A percentile compares a stretch with the other conserved stretches of the same genome.
Evolutionary conservation across 805 yeast species (phyloP).

Genomic region (Lipomyces chichibuensis): DNA sequence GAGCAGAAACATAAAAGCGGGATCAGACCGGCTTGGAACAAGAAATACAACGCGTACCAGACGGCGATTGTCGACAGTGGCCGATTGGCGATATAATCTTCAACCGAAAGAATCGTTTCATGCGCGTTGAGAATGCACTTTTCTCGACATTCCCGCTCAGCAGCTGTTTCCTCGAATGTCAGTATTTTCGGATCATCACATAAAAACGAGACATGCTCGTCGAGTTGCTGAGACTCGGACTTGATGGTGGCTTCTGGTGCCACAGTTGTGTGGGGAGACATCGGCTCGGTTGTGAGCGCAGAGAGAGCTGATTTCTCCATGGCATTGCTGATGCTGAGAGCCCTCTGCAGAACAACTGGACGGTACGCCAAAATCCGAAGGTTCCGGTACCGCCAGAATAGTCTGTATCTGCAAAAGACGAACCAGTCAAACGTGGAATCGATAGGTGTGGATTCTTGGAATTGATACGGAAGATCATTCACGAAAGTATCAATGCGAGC

Average conservation of each 20-base stretch:
- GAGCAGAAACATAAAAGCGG: slow-evolving; percentile 59
- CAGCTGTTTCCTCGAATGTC: slow-evolving; percentile 38
- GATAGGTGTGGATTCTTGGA: slow-evolving; percentile 49
- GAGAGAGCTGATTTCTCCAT: slow-evolving; percentile 8
- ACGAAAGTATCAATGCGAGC: slow-evolving; percentile 49
- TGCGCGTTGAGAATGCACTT: slow-evolving; percentile 56
- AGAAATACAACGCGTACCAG: slow-evolving; percentile 67
- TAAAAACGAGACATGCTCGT: background rate
- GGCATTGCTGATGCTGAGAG: slow-evolving; percentile 41
- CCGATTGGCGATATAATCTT: slow-evolving; percentile 36
- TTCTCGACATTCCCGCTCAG: slow-evolving; percentile 55
- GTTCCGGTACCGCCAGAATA: slow-evolving; percentile 63
- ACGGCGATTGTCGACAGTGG: slow-evolving; percentile 54
- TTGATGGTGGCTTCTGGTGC: background rate
- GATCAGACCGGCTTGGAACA: slow-evolving; percentile 65
- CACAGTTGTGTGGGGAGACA: background rate
- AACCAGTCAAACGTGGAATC: slow-evolving; percentile 55
- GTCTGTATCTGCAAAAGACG: slow-evolving; percentile 54
- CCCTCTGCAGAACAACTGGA: slow-evolving; percentile 60
- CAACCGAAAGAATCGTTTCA: slow-evolving; percentile 56
- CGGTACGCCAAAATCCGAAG: slow-evolving; percentile 59
- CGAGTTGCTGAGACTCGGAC: background rate
- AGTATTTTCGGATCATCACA: background rate
- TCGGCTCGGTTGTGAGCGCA: background rate
- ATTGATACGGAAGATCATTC: slow-evolving; percentile 52